These are phyloP conservation scores for Microthlaspi erraticum DNA, from an alignment of 345 rosid species.

Conservation along the genomic window DNA sequence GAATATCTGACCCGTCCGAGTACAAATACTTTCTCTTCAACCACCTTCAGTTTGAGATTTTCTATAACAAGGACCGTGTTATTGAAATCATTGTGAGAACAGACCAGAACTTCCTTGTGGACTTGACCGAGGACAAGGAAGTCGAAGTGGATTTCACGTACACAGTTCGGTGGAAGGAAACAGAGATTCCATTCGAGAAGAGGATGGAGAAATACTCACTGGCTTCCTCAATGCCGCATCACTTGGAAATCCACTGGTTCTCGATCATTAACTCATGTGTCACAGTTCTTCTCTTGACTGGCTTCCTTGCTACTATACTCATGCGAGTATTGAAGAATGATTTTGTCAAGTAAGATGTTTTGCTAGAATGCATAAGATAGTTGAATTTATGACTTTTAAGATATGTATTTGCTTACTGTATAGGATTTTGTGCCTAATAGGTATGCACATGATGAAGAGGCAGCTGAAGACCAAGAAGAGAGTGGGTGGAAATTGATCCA, in stretches of 20 bases:
- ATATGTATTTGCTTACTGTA: background rate
- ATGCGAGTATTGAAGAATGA: constrained; percentile 67
- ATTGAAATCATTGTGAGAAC: constrained; percentile 52
- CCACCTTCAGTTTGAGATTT: constrained; percentile 55
- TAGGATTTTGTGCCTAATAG: constrained; percentile 22
- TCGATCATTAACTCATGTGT: constrained; percentile 64
- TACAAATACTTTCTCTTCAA: constrained; percentile 54
- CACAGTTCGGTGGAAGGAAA: constrained; percentile 63
- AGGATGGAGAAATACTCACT: constrained; percentile 64
- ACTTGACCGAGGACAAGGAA: constrained; percentile 58
- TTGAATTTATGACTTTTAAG: constrained; percentile 1
- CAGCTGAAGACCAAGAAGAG: constrained; percentile 66
- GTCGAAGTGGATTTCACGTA: constrained; percentile 55
- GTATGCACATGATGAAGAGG: constrained; percentile 66
- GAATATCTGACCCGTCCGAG: constrained; percentile 48
- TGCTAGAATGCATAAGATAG: background rate
- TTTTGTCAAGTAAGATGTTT: constrained; percentile 55
- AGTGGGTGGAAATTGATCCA: constrained; percentile 56
- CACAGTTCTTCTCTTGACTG: constrained; percentile 68
- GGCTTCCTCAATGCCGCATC: constrained; percentile 58
- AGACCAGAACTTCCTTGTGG: constrained; percentile 52
- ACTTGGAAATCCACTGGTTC: constrained; percentile 66
- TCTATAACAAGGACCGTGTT: constrained; percentile 59
- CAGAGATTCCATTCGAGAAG: constrained; percentile 55
- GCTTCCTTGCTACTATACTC: constrained; percentile 63